Conservation (phyloP, 2,329 filamentous ascomycete species). For the Exophiala xenobiotica region DNA sequence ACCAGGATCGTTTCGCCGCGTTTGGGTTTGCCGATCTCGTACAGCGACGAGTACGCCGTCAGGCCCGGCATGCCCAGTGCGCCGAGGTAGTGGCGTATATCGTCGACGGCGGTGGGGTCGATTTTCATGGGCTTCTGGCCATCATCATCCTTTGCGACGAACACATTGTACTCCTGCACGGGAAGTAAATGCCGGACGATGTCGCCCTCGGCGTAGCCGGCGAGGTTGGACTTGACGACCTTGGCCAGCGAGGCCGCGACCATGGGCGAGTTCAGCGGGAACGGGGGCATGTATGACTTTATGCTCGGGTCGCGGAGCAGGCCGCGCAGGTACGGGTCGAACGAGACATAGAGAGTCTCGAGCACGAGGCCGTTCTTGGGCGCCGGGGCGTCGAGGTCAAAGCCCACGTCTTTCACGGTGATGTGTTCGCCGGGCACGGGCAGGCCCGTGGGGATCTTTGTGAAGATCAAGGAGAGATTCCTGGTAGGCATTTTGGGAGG, state of each 20-base stretch:
- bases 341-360: slow-evolving; percentile 66
- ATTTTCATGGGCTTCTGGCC: slow-evolving; percentile 13
- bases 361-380: slow-evolving; percentile 62
- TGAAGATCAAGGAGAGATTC: slow-evolving; percentile 77
- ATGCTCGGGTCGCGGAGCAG: slow-evolving; percentile 62
- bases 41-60: slow-evolving; percentile 72
- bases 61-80: slow-evolving; percentile 76
- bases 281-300: slow-evolving; percentile 69
- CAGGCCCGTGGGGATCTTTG: slow-evolving; percentile 62
- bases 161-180: slow-evolving; percentile 63
- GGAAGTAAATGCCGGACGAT: slow-evolving; percentile 56
- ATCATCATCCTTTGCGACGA: not conserved
- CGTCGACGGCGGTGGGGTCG: slow-evolving; percentile 22
- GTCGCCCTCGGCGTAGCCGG: slow-evolving; percentile 66
- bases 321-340: slow-evolving; percentile 75
- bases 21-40: slow-evolving; percentile 72
- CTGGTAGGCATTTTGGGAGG: slow-evolving; percentile 31
- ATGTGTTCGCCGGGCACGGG: slow-evolving; percentile 72
- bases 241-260: slow-evolving; percentile 63
- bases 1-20: slow-evolving; percentile 81
- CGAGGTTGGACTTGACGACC: slow-evolving; percentile 67
- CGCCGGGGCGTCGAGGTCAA: slow-evolving; percentile 58
- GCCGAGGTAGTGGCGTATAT: slow-evolving; percentile 64
- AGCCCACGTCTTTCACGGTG: slow-evolving; percentile 61
- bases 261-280: slow-evolving; percentile 62